A percentile compares a stretch with the other conserved stretches of the same genome.
Conservation (phyloP, 1,284 basidiomycete genomes). For the Cystobasidium slooffiae region DNA sequence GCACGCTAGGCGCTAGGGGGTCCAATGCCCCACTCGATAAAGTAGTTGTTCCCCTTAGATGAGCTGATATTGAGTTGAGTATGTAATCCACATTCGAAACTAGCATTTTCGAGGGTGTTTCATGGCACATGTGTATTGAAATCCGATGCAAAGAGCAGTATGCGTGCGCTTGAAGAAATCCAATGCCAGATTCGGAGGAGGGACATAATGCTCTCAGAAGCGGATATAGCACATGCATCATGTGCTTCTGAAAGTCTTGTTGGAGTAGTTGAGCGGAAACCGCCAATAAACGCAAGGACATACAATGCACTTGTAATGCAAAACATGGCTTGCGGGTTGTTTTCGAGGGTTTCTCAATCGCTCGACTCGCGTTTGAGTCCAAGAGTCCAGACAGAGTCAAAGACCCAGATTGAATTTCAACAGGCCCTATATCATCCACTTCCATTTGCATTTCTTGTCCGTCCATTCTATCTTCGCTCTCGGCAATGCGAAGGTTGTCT, state of each 20-base stretch:
- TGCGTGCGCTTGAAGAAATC: constrained; percentile 69
- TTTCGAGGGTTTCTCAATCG: background rate
- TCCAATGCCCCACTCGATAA: constrained; percentile 62
- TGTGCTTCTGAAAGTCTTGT: constrained; percentile 64
- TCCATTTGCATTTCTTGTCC: background rate
- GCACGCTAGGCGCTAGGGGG: constrained; percentile 63
- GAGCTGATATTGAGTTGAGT: constrained; percentile 80
- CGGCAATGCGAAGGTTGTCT: background rate
- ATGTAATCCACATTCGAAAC: constrained; percentile 93
- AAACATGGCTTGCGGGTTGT: background rate
- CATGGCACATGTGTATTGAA: constrained; percentile 73
- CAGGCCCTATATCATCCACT: background rate
- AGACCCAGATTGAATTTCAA: constrained; percentile 3
- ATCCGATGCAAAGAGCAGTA: constrained; percentile 71
- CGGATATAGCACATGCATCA: constrained; percentile 79
- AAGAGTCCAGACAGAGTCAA: constrained; percentile 2
- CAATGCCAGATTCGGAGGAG: constrained; percentile 63
- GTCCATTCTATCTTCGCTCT: background rate
- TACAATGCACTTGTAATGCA: constrained; percentile 52
- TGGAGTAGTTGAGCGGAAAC: constrained; percentile 67
- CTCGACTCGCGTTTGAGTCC: constrained; percentile 14
- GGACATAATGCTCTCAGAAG: constrained; percentile 73
- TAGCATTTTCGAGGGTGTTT: constrained; percentile 78
- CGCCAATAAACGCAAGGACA: constrained; percentile 73
- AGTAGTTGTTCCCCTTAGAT: constrained; percentile 69